These are phyloP conservation scores for Trametes polyzona DNA, from an alignment of 1,284 basidiomycete species.

Conservation along the genomic window DNA sequence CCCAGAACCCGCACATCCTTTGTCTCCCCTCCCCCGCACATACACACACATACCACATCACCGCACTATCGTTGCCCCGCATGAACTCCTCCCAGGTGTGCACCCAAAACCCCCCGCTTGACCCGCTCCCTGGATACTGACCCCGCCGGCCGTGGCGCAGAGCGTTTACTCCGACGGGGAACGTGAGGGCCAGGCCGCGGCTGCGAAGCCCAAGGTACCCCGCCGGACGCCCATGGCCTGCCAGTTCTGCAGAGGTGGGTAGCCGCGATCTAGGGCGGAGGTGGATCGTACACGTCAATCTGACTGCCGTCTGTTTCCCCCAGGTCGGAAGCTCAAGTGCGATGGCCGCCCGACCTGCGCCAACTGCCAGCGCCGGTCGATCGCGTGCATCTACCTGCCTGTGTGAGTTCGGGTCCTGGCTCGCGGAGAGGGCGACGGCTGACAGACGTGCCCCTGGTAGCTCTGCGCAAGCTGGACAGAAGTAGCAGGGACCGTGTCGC, in stretches of 20 bases:
- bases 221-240: conserved; percentile 36
- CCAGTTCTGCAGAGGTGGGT: conserved; percentile 34
- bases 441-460: background rate
- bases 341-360: conserved; percentile 37
- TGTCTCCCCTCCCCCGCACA: background rate
- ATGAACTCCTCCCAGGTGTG: conserved; percentile 26
- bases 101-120: background rate
- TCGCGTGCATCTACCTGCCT: conserved; percentile 36
- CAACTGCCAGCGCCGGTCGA: conserved; percentile 36
- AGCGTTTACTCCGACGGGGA: conserved; percentile 21
- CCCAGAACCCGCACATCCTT: conserved; percentile 2
- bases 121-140: background rate
- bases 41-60: background rate
- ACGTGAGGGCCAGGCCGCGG: conserved; percentile 17
- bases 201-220: conserved; percentile 26
- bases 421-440: conserved; percentile 2
- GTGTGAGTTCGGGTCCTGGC: conserved; percentile 29
- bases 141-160: conserved; percentile 7
- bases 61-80: background rate
- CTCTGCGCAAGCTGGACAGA: conserved; percentile 17
- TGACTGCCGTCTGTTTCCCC: background rate
- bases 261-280: background rate
- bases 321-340: conserved; percentile 39
- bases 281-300: conserved; percentile 12
- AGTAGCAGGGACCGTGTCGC: background rate